Evolutionary conservation across 352 stramenopile species (phyloP).

Genomic region (Globisporangium spiculum): DNA sequence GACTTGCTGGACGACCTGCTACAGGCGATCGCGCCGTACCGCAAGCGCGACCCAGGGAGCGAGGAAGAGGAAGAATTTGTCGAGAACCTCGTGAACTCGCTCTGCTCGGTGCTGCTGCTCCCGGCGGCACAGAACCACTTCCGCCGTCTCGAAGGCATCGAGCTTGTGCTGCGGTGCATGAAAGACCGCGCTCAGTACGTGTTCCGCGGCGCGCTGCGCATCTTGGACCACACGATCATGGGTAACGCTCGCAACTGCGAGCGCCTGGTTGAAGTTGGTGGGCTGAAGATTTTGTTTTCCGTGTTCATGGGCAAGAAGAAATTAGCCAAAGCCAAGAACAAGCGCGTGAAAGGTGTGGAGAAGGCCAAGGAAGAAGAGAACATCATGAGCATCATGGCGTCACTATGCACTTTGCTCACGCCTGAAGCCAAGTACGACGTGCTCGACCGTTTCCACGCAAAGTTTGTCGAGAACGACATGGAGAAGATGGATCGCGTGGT

Average conservation of each 20-base stretch:
- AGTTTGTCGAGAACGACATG: constrained; percentile 81
- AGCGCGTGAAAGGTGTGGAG: constrained; percentile 21
- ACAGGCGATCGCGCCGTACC: constrained; percentile 84
- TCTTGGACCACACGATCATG: constrained; percentile 63
- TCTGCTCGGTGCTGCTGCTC: constrained; percentile 78
- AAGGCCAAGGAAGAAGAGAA: constrained; percentile 64
- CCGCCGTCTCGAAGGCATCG: constrained; percentile 82
- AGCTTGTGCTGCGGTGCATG: constrained; percentile 92
- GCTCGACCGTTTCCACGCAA: constrained; percentile 66
- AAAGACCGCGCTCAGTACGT: constrained; percentile 81
- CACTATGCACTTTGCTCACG: constrained; percentile 50
- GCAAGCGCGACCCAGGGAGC: constrained; percentile 75
- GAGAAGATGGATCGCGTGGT: constrained; percentile 81
- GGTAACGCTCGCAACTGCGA: constrained; percentile 62
- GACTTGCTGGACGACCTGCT: constrained; percentile 92
- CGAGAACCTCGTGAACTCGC: constrained; percentile 90
- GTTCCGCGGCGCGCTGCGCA: constrained; percentile 50
- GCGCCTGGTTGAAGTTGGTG: constrained; percentile 61
- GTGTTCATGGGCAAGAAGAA: constrained; percentile 71
- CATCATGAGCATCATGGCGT: constrained; percentile 58
- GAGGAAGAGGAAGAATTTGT: constrained; percentile 91
- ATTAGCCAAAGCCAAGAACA: constrained; percentile 21
- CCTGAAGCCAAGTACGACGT: constrained; percentile 51
- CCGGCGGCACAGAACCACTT: constrained; percentile 49
- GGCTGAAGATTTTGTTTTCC: constrained; percentile 61